phyloP scores from a whole-genome alignment of 345 rosid species.

The Clausena lansium region DNA sequence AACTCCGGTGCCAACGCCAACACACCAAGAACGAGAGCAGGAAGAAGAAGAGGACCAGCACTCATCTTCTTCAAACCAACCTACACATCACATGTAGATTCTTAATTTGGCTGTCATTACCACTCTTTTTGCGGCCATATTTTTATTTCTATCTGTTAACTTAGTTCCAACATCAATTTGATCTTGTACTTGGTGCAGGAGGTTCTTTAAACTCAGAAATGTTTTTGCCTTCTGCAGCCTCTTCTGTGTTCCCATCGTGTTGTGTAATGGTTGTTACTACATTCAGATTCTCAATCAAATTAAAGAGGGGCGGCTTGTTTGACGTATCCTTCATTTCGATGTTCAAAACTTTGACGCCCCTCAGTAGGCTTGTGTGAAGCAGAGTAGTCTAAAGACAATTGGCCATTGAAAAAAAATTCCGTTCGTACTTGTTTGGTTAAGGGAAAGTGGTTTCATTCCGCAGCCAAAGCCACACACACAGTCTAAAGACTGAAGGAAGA shows the following conservation, averaged over 20 bases:
- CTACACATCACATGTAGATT: not conserved
- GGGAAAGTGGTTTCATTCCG: no score
- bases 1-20: slow-evolving; percentile 8
- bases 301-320: not conserved
- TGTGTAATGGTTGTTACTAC: not conserved
- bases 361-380: not conserved
- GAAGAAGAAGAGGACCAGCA: slow-evolving; percentile 29
- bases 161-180: not conserved
- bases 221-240: not conserved
- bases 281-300: not conserved
- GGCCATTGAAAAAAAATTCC: no score
- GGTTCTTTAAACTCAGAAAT: not conserved
- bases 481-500: no score
- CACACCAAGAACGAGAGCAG: slow-evolving; percentile 28
- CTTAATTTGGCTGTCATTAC: not conserved
- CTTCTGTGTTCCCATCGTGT: not conserved
- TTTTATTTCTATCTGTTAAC: not conserved
- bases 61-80: slow-evolving; percentile 11
- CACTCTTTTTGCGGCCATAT: not conserved
- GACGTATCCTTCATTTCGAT: not conserved
- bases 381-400: no score
- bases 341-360: not conserved
- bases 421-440: no score
- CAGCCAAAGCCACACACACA: no score
- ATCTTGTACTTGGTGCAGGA: not conserved